Base-by-base conservation (phyloP, 257 asterid species). In the Nicotiana attenuata region DNA sequence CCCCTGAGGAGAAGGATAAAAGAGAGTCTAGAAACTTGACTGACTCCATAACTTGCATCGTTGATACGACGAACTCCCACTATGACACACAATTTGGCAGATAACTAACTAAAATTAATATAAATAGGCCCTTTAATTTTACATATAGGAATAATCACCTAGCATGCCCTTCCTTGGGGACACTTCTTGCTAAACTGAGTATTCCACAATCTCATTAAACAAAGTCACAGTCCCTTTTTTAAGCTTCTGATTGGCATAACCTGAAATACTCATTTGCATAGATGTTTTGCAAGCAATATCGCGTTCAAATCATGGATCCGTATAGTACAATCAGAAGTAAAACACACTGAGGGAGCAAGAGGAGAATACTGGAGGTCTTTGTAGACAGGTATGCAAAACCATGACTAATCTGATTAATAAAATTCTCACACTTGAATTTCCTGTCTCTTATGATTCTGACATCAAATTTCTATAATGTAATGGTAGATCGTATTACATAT, bases 111-210 rank as follows among this genome's bases (percentile, higher is more conserved):
- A 10, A 68, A 17, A 5, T 60, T 26, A 68, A n/a, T 20, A 69
- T 6, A n/a, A 69, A 69, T 69, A 69, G n/a, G 7, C 35, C 50
- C 20, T 82, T 38, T 26, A 57, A 66, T 60, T 28, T 50, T 28
- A 59, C 20, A 24, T 8, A 38, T 29, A 78, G 47, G 29, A 41
- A 57, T 20, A 47, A 38, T 56, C 16, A 69, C 14, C 77, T 38
- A 69, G 81, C 59, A 31, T n/a, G 65, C 31, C 82, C 84, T 84
- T 86, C 81, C 85, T 77, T 60, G 71, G 85, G 33, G 66, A 83
- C 20, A 76, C 83, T 80, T 86, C 77, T 84, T 83, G 85, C 80
- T 83, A 80, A 78, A 81, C 84, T 86, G 87, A 86, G 82, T 87
- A 87, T 83, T 87, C 85, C 85, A 84, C 83, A 16, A 57, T 81